phyloP scores from a whole-genome alignment of 129 eudicot species.

The Lactuca sativa region DNA sequence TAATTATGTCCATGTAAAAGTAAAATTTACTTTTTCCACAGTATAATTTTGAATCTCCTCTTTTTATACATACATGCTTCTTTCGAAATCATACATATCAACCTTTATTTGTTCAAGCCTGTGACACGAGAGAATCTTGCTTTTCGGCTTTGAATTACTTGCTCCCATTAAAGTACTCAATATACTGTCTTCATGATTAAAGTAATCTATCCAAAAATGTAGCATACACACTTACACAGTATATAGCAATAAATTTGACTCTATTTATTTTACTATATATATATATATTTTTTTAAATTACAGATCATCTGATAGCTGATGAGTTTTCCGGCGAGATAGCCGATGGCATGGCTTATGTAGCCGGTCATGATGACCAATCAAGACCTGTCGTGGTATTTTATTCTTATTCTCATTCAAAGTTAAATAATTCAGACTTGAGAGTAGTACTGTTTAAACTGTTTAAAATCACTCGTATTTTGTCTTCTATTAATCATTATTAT shows the following conservation, averaged over 20 bases:
- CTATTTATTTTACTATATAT: slow-evolving; percentile 6
- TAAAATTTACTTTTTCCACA: slow-evolving; percentile 18
- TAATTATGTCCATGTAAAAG: slow-evolving; percentile 29
- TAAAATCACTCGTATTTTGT: background rate
- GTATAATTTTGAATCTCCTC: slow-evolving; percentile 37
- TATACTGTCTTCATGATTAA: slow-evolving; percentile 37
- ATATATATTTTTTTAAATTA: slow-evolving; percentile 8
- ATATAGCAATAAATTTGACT: slow-evolving; percentile 11
- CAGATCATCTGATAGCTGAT: slow-evolving; percentile 85
- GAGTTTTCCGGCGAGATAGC: slow-evolving; percentile 93
- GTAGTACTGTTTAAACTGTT: background rate
- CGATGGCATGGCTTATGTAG: slow-evolving; percentile 87
- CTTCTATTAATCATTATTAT: slow-evolving; percentile 2
- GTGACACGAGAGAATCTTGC: slow-evolving; percentile 40
- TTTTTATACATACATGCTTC: slow-evolving; percentile 38
- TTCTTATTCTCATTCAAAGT: background rate
- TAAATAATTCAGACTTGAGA: background rate
- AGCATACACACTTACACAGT: background rate
- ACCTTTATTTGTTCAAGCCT: slow-evolving; percentile 24
- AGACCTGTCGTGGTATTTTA: slow-evolving; percentile 73
- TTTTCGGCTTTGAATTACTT: slow-evolving; percentile 48
- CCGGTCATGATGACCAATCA: slow-evolving; percentile 86
- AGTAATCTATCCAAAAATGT: slow-evolving; percentile 41
- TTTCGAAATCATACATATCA: slow-evolving; percentile 13
- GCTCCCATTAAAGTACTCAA: slow-evolving; percentile 39